These are phyloP conservation scores for Coprinellus aureogranulatus DNA, from an alignment of 768 basidiomycete species.

Conservation along the genomic window DNA sequence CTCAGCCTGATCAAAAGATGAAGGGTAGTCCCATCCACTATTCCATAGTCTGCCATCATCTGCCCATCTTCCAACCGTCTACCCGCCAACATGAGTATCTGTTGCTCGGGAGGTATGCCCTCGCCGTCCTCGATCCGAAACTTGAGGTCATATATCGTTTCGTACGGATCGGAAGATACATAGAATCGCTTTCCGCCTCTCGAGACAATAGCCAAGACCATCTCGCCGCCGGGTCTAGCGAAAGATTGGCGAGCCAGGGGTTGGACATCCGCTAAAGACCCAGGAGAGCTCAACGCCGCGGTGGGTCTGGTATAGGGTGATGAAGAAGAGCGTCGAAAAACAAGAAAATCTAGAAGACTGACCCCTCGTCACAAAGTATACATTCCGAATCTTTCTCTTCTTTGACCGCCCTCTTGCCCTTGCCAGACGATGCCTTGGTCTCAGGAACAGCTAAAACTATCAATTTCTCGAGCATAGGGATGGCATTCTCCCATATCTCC, in stretches of 20 bases:
- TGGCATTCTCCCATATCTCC: too few species aligned
- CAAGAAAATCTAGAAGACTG: too few species aligned
- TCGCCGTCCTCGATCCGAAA: slow-evolving; percentile 22
- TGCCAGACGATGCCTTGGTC: too few species aligned
- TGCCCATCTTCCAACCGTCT: slow-evolving; percentile 82
- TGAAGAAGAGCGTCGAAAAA: slow-evolving; percentile 25
- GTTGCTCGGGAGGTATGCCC: slow-evolving; percentile 64
- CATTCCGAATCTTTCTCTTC: slow-evolving; percentile 20
- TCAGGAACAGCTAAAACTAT: too few species aligned
- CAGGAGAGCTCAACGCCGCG: too few species aligned
- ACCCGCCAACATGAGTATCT: slow-evolving; percentile 92
- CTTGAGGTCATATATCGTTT: slow-evolving; percentile 23
- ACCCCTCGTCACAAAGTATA: slow-evolving; percentile 81
- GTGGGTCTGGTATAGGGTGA: too few species aligned
- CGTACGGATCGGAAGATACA: slow-evolving; percentile 9
- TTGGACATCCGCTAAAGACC: too few species aligned
- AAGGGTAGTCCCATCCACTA: not conserved
- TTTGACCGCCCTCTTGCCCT: too few species aligned
- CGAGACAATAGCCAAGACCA: slow-evolving; percentile 10
- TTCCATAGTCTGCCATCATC: not conserved
- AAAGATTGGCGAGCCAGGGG: too few species aligned
- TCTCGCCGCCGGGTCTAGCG: too few species aligned
- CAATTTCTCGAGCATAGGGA: too few species aligned
- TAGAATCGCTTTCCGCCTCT: slow-evolving; percentile 16
- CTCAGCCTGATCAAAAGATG: not conserved